Conservation (phyloP, 352 stramenopile genomes). For the Blastocystis sp. region DNA sequence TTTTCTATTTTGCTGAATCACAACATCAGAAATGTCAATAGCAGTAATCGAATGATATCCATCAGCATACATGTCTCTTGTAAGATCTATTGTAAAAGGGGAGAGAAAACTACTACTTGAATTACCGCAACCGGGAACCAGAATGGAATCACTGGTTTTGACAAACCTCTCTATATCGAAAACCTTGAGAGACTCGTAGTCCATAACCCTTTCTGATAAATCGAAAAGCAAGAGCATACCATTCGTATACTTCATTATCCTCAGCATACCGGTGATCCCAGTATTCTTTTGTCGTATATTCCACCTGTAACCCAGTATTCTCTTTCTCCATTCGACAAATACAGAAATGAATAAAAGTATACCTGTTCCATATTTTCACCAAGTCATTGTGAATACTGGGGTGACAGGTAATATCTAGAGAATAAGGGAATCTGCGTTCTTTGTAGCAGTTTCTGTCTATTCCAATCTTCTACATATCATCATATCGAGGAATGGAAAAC, state of each 20-base stretch:
- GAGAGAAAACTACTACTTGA: not conserved
- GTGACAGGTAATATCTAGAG: not conserved
- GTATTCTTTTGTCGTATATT: constrained; percentile 3
- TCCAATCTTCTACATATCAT: constrained; percentile 36
- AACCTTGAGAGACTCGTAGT: not conserved
- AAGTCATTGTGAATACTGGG: not conserved
- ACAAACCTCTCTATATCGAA: constrained; percentile 49
- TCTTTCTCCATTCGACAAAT: not conserved
- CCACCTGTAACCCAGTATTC: not conserved
- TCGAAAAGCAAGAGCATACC: not conserved
- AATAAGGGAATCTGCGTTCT: not conserved
- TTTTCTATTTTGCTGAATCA: not conserved
- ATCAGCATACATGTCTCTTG: constrained; percentile 21
- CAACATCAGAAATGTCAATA: constrained; percentile 54
- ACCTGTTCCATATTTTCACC: not conserved
- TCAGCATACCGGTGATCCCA: constrained; percentile 9
- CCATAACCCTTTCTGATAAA: not conserved
- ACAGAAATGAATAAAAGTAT: not conserved
- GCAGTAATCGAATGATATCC: constrained; percentile 19
- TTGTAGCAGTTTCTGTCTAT: not conserved
- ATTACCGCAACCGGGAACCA: constrained; percentile 20
- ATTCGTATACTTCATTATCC: not conserved
- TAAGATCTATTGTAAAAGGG: not conserved
- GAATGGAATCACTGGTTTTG: not conserved
- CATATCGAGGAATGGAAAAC: not conserved